Evolutionary conservation across 106 monocot genomes (phyloP), one percentile per base, ranked within the genome.

Genomic region (Dendrobium officinale): DNA sequence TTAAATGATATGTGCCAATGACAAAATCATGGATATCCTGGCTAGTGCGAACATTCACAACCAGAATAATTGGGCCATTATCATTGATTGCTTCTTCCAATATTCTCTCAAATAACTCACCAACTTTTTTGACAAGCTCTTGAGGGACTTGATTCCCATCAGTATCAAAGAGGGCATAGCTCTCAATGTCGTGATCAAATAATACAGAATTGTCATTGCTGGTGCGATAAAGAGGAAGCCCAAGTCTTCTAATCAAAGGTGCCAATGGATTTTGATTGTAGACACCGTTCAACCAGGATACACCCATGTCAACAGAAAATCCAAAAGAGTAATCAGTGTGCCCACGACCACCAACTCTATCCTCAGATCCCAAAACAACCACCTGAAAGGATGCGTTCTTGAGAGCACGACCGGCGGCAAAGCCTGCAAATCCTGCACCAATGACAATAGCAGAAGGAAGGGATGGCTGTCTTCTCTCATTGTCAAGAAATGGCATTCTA

Each of bases 301-400:
- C 95, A 77, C 95, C 95, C 85, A 95, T 82, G 77, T 95, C 95
- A 29, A 95, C 85, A 13, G 95, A 92, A 79, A 95, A 95, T 27
- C 95, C 95, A 84, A 95, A 95, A 42, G 92, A 92, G 66, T 85
- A 87, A 75, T 95, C 92, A 42, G 95, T 95, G 73, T 78, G 84
- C 68, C 88, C 85, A 83, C 92, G 86, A 41, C 95, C 95, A 72
- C 95, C 95, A 80, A 95, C 86, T 79, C 95, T 86, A 27, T 95
- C 90, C 41, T 88, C 85, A 78, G 92, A 92, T 80, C 92, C 95
- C 77, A 95, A 84, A 13, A 95, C 73, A 81, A 95, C 84, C 83
- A 95, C 95, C 95, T 95, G 73, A 83, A 26, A 26, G 26, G 26
- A 26, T 26, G 26, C 26, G 26, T 26, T 26, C 26, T 26, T 26